These are phyloP conservation scores for Pestalotiopsis sp. DNA, from an alignment of 2,329 filamentous ascomycete species.

Conservation along the genomic window DNA sequence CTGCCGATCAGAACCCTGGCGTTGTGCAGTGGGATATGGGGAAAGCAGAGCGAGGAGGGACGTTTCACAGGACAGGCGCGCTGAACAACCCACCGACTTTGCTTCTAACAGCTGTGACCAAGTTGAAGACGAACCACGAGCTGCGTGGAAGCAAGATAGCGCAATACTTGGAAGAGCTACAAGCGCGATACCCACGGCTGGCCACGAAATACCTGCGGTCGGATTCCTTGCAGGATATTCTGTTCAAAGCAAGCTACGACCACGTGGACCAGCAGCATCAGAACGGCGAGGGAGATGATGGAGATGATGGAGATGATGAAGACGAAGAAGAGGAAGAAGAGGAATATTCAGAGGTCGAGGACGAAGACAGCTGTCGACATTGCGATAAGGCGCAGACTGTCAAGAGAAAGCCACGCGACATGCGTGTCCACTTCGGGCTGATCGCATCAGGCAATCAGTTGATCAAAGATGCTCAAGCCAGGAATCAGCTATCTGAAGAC, in stretches of 20 bases:
- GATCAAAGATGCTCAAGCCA: conserved; percentile 22
- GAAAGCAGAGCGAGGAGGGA: conserved; percentile 17
- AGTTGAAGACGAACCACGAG: conserved; percentile 13
- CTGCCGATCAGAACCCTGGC: conserved; percentile 18
- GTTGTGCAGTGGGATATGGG: conserved; percentile 28
- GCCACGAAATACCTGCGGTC: conserved; percentile 20
- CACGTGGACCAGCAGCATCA: neutral
- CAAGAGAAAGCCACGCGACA: conserved; percentile 19
- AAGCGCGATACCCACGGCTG: conserved; percentile 18
- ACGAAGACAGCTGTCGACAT: conserved; percentile 17
- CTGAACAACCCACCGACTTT: conserved; percentile 23
- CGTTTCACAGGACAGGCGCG: conserved; percentile 21
- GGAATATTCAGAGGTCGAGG: conserved; percentile 10
- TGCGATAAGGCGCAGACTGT: conserved; percentile 21
- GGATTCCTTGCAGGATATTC: conserved; percentile 20
- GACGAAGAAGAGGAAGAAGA: conserved; percentile 2
- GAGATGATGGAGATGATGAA: neutral
- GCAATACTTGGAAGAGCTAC: conserved; percentile 20
- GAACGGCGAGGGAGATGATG: neutral
- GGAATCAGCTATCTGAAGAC: conserved; percentile 19
- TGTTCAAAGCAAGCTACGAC: conserved; percentile 16
- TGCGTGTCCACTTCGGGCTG: conserved; percentile 27
- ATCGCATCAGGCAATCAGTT: conserved; percentile 28
- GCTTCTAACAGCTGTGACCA: conserved; percentile 19
- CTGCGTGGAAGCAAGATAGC: conserved; percentile 20